Base-by-base conservation (phyloP, 116 monocot genomes). In the Papilionanthe hybrid region DNA sequence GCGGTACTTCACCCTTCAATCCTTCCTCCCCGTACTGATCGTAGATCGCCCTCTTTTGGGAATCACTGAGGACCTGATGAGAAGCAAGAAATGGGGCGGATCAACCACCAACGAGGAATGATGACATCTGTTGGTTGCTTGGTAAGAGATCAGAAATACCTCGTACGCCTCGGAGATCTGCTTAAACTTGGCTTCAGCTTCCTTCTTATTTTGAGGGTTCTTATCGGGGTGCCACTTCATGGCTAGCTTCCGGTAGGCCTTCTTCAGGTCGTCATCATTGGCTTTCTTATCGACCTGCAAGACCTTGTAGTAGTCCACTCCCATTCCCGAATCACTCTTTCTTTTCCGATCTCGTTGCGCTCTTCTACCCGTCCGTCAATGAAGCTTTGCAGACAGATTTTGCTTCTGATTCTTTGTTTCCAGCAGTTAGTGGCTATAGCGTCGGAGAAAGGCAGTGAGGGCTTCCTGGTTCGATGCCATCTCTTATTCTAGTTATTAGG, bases 11-110 rank as follows among this genome's bases (percentile, higher is more conserved):
- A 10, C 83, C 89, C 72, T 91, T 89, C 57, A 89, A 78, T 43
- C 91, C 91, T 55, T 89, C 91, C 32, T 91, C 89, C 0, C 89
- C 91, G 43, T 85, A 83, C 79, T 89, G 81, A 19, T 91, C 86
- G 57, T 86, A 91, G 79, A 89, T 27, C 19, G 86, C 85, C 15
- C 88, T 82, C 80, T 91, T 91, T 79, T 91, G 89, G 2, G 88
- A 77, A 83, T 91, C 91, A 72, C 91, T 91, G 5, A 91, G 79
- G 8, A 91, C 89, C 91, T 91, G 79, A 56, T 23, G 42, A 75
- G 32, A 55, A 25, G 19, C 4, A 30, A 43, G n/a, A 43, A 9
- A 77, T 47, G 3, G 47, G 0, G 8, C 53, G 55, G 76, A 53
- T 73, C 43, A 73, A 43, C 9, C n/a, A 41, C 41, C 18, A 43